Conservation (phyloP, 2,329 filamentous ascomycete genomes). For the Pestalotiopsis sp. region DNA sequence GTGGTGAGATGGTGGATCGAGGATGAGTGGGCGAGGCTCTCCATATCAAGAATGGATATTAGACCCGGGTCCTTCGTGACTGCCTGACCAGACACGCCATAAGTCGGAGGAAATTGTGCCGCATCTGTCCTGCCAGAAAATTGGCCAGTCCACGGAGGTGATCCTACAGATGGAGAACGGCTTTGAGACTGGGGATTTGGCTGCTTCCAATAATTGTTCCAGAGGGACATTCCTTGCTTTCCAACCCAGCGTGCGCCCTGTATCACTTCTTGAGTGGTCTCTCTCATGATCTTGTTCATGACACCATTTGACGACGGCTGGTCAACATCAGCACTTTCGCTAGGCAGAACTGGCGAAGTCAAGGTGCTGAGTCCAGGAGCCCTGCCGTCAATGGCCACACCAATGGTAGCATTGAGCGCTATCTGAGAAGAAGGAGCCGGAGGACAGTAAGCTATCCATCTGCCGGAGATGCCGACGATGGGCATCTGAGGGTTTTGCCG, state of each 20-base stretch:
- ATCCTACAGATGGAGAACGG: slow-evolving; percentile 42
- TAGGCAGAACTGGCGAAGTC: slow-evolving; percentile 69
- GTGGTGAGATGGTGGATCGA: slow-evolving; percentile 67
- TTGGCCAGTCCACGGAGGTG: slow-evolving; percentile 49
- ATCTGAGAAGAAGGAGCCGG: slow-evolving; percentile 71
- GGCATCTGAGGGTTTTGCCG: slow-evolving; percentile 57
- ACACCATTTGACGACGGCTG: slow-evolving; percentile 72
- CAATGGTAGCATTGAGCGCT: slow-evolving; percentile 67
- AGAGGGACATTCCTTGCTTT: slow-evolving; percentile 75
- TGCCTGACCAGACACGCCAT: slow-evolving; percentile 61
- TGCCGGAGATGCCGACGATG: slow-evolving; percentile 68
- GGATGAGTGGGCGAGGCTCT: slow-evolving; percentile 54
- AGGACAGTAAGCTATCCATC: slow-evolving; percentile 79
- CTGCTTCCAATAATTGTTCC: slow-evolving; percentile 80
- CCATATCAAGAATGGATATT: slow-evolving; percentile 74
- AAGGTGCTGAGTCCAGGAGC: slow-evolving; percentile 60
- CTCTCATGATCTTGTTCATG: slow-evolving; percentile 76
- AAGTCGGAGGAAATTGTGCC: slow-evolving; percentile 73
- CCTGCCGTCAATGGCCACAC: slow-evolving; percentile 56
- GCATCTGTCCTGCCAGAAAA: slow-evolving; percentile 49
- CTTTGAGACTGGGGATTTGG: slow-evolving; percentile 45
- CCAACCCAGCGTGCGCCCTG: slow-evolving; percentile 75
- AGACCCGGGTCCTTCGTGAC: slow-evolving; percentile 69
- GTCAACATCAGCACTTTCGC: slow-evolving; percentile 68
- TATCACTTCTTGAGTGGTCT: slow-evolving; percentile 77